Conservation (phyloP, 805 yeast genomes). For the Sugiyamaella marilandica region DNA sequence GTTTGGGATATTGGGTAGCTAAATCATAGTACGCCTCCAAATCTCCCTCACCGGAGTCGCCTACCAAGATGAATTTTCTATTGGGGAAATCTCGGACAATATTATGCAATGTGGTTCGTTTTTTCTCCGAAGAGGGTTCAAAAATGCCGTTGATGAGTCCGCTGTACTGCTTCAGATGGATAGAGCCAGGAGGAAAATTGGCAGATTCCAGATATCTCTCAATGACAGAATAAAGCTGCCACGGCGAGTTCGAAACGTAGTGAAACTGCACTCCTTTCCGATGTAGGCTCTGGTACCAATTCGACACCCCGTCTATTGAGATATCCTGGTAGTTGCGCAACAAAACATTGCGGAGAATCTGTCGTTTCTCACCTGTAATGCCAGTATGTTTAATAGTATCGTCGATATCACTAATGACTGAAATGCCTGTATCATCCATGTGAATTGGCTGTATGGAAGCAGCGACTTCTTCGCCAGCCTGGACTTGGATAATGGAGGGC, state of each 20-base stretch:
- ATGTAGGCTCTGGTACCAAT: conserved; percentile 60
- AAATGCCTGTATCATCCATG: conserved; percentile 43
- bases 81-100: conserved; percentile 69
- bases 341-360: conserved; percentile 72
- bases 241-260: conserved; percentile 94
- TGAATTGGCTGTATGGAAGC: conserved; percentile 42
- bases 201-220: conserved; percentile 50
- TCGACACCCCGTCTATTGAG: conserved; percentile 66
- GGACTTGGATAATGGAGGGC: conserved; percentile 48
- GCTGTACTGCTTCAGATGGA: conserved; percentile 80
- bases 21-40: conserved; percentile 81
- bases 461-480: conserved; percentile 38
- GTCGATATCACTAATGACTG: conserved; percentile 85
- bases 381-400: conserved; percentile 93
- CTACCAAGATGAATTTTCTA: conserved; percentile 76
- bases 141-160: conserved; percentile 78
- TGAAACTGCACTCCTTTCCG: conserved; percentile 58
- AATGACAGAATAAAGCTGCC: conserved; percentile 71
- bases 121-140: conserved; percentile 83
- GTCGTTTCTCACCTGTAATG: conserved; percentile 80
- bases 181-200: conserved; percentile 70
- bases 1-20: conserved; percentile 56
- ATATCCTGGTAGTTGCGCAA: conserved; percentile 62
- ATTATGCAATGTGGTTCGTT: conserved; percentile 57
- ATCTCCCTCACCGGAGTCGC: conserved; percentile 96